These are phyloP conservation scores for Hondaea fermentalgiana DNA, from an alignment of 108 stramenopile species.

Conservation along the genomic window DNA sequence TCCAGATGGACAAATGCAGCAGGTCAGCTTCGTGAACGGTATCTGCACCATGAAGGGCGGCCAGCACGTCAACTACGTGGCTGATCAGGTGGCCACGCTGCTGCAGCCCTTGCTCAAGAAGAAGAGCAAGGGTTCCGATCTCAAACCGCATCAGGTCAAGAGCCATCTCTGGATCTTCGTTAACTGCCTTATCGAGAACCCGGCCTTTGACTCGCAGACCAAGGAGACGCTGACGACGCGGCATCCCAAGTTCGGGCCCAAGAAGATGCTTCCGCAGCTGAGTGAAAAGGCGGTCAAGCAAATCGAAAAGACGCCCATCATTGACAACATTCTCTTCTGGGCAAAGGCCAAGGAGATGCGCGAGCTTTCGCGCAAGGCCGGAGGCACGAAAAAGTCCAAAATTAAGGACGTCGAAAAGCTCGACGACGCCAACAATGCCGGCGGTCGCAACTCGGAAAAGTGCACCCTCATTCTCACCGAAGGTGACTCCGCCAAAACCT, in stretches of 20 bases:
- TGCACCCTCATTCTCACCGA: conserved; percentile 97
- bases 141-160: conserved; percentile 81
- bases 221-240: conserved; percentile 88
- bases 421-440: conserved; percentile 94
- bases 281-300: conserved; percentile 41
- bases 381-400: conserved; percentile 78
- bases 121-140: conserved; percentile 85
- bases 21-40: conserved; percentile 93
- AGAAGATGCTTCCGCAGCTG: conserved; percentile 66
- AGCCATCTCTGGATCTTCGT: conserved; percentile 89
- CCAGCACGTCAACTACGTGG: conserved; percentile 76
- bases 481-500: conserved; percentile 96
- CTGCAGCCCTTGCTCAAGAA: conserved; percentile 57
- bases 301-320: conserved; percentile 79
- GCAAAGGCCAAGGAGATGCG: conserved; percentile 78
- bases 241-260: conserved; percentile 64
- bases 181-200: conserved; percentile 89
- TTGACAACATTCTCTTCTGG: conserved; percentile 64
- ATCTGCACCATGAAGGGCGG: conserved; percentile 95
- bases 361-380: conserved; percentile 79
- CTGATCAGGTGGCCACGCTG: conserved; percentile 67
- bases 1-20: conserved; percentile 71
- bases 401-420: conserved; percentile 88
- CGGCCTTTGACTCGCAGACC: conserved; percentile 91
- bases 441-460: conserved; percentile 73